phyloP scores from a whole-genome alignment of 2,329 filamentous ascomycete species.

The Bimuria novae-zelandiae region DNA sequence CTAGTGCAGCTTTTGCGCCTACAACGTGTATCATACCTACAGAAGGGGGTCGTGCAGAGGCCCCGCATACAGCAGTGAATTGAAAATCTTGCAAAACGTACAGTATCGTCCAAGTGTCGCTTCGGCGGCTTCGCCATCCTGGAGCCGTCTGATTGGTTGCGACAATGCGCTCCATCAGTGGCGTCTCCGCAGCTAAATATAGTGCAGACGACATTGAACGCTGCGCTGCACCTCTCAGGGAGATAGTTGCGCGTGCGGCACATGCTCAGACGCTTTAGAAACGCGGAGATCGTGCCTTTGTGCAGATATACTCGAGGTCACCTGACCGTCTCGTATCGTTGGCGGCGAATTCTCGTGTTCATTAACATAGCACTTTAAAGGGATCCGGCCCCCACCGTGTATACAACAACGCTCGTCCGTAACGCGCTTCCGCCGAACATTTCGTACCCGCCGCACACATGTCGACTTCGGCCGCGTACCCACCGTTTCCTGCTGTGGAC shows the following conservation, averaged over 20 bases:
- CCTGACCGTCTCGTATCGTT: slow-evolving; percentile 30
- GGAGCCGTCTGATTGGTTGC: slow-evolving; percentile 21
- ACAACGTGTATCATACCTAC: slow-evolving; percentile 38
- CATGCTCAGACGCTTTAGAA: slow-evolving; percentile 17
- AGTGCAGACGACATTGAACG: slow-evolving; percentile 19
- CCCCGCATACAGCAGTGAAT: slow-evolving; percentile 8
- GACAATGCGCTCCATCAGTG: slow-evolving; percentile 14
- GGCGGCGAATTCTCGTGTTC: slow-evolving; percentile 35
- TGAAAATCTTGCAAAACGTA: slow-evolving; percentile 26
- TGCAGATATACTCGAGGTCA: slow-evolving; percentile 15
- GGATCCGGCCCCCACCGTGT: slow-evolving; percentile 38
- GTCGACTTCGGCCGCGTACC: slow-evolving; percentile 40
- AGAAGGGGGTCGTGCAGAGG: slow-evolving; percentile 24
- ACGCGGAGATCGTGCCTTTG: slow-evolving; percentile 20
- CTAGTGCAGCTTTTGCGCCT: slow-evolving; percentile 41
- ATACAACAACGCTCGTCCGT: slow-evolving; percentile 34
- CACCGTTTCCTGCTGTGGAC: slow-evolving; percentile 50
- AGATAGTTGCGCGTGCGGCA: slow-evolving; percentile 18
- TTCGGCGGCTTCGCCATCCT: neutral
- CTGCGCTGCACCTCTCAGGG: slow-evolving; percentile 20
- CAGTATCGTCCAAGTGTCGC: too few species aligned
- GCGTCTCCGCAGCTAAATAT: slow-evolving; percentile 19
- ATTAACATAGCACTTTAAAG: slow-evolving; percentile 35
- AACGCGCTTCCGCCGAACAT: slow-evolving; percentile 30
- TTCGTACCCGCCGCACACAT: slow-evolving; percentile 34